Evolutionary conservation across 345 rosid species (phyloP), one percentile per base, ranked within the genome.

Genomic region (Turnera subulata): DNA sequence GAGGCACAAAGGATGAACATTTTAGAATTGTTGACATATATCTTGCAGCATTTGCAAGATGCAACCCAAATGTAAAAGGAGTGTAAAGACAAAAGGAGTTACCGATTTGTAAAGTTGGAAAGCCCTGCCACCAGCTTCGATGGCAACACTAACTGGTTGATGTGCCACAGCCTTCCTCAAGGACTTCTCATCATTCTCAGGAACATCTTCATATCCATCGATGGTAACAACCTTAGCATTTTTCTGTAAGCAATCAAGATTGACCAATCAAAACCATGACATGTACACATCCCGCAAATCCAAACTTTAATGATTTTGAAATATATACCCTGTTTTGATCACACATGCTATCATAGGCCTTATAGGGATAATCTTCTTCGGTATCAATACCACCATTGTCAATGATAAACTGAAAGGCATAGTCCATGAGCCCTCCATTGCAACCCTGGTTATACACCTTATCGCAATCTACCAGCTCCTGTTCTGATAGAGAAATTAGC

Each of bases 41-140:
- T n/a, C n/a, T n/a, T n/a, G n/a, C n/a, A n/a, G n/a, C n/a, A n/a
- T n/a, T n/a, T n/a, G n/a, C n/a, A n/a, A n/a, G n/a, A n/a, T n/a
- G n/a, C n/a, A n/a, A n/a, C n/a, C n/a, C n/a, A n/a, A n/a, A n/a
- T n/a, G n/a, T n/a, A n/a, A n/a, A n/a, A n/a, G n/a, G n/a, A n/a
- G n/a, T n/a, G n/a, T n/a, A n/a, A n/a, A n/a, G n/a, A 29, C 35
- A 29, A 4, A 11, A 46, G 18, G 5, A 47, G 38, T 42, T 68
- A 68, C 73, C 58, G 59, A 68, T 17, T 61, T 52, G 42, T 68
- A 68, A 20, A 68, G 67, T 50, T 68, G 73, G 40, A 68, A 68
- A 48, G 39, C 43, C 58, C 67, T 68, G 51, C 73, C 73, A 35
- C 73, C 73, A 46, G 73, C 73, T 63, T 69, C 73, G 38, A 69